Conservation (phyloP, 2,329 filamentous ascomycete genomes). For the Cadophora gregata region DNA sequence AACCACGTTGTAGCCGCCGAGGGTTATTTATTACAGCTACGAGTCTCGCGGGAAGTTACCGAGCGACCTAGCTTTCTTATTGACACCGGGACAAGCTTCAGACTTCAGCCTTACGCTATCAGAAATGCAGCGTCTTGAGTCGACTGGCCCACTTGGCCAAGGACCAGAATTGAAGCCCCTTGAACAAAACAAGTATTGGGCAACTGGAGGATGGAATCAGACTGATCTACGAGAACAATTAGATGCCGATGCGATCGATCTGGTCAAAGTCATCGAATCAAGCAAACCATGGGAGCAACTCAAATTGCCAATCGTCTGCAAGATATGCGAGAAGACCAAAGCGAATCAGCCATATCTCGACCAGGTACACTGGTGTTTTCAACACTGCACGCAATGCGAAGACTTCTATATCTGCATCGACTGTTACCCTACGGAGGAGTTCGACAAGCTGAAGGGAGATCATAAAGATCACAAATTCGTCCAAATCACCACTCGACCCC, state of each 20-base stretch:
- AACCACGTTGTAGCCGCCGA: background rate
- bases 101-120: too few relatives aligned
- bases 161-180: background rate
- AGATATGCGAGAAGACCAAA: background rate
- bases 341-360: constrained; percentile 1
- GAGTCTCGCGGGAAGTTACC: background rate
- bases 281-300: constrained; percentile 9
- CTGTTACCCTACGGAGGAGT: background rate
- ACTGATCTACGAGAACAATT: background rate
- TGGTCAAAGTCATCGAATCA: background rate
- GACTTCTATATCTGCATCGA: constrained; percentile 5
- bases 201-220: background rate
- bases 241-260: background rate
- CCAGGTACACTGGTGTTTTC: constrained; percentile 3
- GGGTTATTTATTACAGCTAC: background rate
- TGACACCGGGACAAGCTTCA: too few relatives aligned
- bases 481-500: background rate
- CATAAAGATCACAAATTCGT: constrained; percentile 11
- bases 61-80: too few relatives aligned
- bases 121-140: background rate
- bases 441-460: background rate
- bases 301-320: constrained; percentile 11
- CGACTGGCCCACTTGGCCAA: background rate
- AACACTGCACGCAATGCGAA: constrained; percentile 3
- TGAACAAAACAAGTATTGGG: constrained; percentile 11